Conservation (phyloP, 148 eudicot species). For the Vaccinium vitisidaea region DNA sequence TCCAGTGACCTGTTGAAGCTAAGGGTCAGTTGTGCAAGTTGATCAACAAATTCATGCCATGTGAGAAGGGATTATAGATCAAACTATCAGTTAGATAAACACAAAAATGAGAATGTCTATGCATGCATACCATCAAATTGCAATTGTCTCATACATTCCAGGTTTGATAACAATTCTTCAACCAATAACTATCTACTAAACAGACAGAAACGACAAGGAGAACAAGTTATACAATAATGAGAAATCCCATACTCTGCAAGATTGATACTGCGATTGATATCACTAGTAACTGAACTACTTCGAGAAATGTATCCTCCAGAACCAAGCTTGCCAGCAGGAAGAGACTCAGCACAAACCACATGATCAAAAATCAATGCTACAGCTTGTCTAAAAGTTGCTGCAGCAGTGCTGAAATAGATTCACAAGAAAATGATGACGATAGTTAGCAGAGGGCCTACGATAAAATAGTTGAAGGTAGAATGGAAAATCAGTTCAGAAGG, state of each 20-base stretch:
- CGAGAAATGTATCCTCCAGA: constrained; percentile 82
- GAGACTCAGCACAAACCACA: constrained; percentile 76
- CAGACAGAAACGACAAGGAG: neutral
- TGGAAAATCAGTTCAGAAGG: neutral
- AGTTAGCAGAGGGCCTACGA: neutral
- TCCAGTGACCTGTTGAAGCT: constrained; percentile 52
- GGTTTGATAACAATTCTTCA: neutral
- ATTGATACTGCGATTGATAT: constrained; percentile 79
- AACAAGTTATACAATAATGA: constrained; percentile 4
- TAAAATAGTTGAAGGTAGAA: neutral
- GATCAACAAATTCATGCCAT: constrained; percentile 3
- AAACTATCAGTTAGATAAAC: neutral
- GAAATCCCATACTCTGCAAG: constrained; percentile 67
- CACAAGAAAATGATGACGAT: constrained; percentile 15
- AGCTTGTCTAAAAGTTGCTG: constrained; percentile 98
- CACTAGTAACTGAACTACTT: constrained; percentile 79
- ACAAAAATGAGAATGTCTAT: constrained; percentile 4
- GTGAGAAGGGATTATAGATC: constrained; percentile 7
- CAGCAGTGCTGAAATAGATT: constrained; percentile 80
- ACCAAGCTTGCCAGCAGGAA: constrained; percentile 78
- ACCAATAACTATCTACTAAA: neutral
- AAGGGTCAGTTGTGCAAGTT: constrained; percentile 7
- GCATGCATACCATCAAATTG: constrained; percentile 1
- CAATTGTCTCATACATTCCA: neutral
- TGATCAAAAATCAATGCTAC: constrained; percentile 94